Conservation (phyloP, 805 yeast species). For the Scheffersomyces lignosus region DNA sequence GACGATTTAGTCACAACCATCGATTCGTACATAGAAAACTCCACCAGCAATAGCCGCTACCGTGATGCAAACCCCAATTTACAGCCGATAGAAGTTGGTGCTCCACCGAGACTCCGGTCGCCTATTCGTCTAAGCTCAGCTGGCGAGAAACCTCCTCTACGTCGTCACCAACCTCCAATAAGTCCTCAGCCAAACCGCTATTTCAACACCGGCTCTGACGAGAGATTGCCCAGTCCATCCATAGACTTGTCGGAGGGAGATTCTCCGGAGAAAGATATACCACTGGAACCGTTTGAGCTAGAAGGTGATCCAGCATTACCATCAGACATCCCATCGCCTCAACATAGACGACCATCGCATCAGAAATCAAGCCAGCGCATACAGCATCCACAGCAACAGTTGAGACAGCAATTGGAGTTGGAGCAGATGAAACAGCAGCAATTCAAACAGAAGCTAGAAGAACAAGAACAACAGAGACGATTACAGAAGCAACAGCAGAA, state of each 20-base stretch:
- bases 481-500: no score
- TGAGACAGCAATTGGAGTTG: no score
- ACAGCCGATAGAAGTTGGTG: slow-evolving; percentile 17
- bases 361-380: no score
- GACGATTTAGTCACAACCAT: slow-evolving; percentile 5
- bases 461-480: no score
- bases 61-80: slow-evolving; percentile 27
- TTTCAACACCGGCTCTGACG: slow-evolving; percentile 1
- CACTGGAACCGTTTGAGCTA: no score
- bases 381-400: no score
- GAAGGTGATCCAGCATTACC: no score
- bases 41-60: slow-evolving; percentile 21
- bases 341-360: no score
- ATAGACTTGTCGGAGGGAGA: slow-evolving; percentile 4
- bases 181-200: neutral
- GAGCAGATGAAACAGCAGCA: no score
- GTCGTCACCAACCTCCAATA: neutral
- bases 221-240: slow-evolving; percentile 13
- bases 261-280: no score
- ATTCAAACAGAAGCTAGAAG: no score
- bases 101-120: neutral
- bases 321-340: no score
- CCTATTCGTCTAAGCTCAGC: neutral
- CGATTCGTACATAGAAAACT: slow-evolving; percentile 19
- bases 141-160: neutral